Evolutionary conservation across 2,329 filamentous ascomycete species (phyloP).

Genomic region (Xylariomycetidae sp.): DNA sequence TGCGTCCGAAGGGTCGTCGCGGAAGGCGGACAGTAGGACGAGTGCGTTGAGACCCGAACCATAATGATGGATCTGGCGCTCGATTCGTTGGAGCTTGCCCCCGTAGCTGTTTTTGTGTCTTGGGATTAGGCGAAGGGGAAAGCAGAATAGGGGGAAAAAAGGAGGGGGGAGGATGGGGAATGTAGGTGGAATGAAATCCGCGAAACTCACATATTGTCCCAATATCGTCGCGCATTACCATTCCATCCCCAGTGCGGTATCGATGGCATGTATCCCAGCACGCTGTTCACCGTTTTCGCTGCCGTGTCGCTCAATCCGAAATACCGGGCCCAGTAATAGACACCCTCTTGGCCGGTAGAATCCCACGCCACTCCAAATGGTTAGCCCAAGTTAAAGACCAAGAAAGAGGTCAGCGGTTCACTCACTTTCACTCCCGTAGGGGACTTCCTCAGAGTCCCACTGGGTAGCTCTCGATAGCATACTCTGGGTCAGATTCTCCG

Average conservation of each 20-base stretch:
- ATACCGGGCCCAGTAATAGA: slow-evolving; percentile 55
- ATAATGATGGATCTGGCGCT: slow-evolving; percentile 56
- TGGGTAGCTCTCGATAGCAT: slow-evolving; percentile 45
- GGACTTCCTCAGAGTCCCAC: slow-evolving; percentile 48
- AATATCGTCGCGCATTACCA: slow-evolving; percentile 56
- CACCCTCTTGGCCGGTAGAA: slow-evolving; percentile 56
- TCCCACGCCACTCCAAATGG: slow-evolving; percentile 65
- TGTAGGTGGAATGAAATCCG: slow-evolving; percentile 3
- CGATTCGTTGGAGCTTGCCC: slow-evolving; percentile 37
- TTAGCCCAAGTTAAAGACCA: no score
- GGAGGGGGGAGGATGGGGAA: neutral
- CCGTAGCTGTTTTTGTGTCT: slow-evolving; percentile 29
- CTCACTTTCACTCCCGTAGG: slow-evolving; percentile 57
- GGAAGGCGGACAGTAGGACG: slow-evolving; percentile 48
- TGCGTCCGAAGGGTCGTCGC: slow-evolving; percentile 37
- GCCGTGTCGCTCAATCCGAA: slow-evolving; percentile 43
- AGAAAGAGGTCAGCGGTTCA: no score
- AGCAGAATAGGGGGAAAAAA: neutral
- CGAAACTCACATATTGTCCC: slow-evolving; percentile 50
- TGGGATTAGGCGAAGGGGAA: neutral
- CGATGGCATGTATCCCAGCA: slow-evolving; percentile 52
- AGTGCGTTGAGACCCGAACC: slow-evolving; percentile 54
- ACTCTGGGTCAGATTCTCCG: slow-evolving; percentile 32
- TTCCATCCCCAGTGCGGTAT: slow-evolving; percentile 61
- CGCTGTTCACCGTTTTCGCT: slow-evolving; percentile 46